Evolutionary conservation across 139 green algal genomes (phyloP).

Genomic region (Chlorella sp.): DNA sequence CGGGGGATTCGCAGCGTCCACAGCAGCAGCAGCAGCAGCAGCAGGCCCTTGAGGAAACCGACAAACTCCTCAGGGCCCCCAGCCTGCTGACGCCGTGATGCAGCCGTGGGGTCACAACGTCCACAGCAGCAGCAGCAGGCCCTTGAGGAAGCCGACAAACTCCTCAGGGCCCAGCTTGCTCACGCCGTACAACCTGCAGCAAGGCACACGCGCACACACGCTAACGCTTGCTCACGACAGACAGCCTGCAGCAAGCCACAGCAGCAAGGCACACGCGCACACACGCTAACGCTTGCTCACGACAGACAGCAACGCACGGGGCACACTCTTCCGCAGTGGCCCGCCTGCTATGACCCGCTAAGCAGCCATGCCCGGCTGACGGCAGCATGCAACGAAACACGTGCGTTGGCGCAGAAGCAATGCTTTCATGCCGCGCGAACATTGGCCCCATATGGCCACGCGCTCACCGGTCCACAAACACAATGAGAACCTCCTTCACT

Average conservation of each 20-base stretch:
- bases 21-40: conserved; percentile 81
- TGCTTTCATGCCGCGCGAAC: too few relatives aligned
- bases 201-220: too few relatives aligned
- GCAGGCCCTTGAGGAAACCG: conserved; percentile 79
- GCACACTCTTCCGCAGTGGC: too few relatives aligned
- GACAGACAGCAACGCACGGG: too few relatives aligned
- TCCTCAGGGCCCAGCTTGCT: conserved; percentile 90
- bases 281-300: too few relatives aligned
- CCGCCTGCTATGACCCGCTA: too few relatives aligned
- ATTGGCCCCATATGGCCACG: too few relatives aligned
- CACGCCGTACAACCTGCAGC: conserved; percentile 71
- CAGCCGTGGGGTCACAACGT: too few relatives aligned
- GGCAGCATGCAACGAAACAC: not conserved
- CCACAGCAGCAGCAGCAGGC: conserved; percentile 79
- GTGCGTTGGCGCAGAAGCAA: not conserved
- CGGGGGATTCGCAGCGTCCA: conserved; percentile 81
- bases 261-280: too few relatives aligned
- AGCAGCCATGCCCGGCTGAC: too few relatives aligned
- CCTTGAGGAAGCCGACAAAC: conserved; percentile 79
- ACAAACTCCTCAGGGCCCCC: conserved; percentile 78
- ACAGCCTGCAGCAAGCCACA: too few relatives aligned
- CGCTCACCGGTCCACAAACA: conserved; percentile 85
- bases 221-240: too few relatives aligned
- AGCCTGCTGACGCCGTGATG: conserved; percentile 91
- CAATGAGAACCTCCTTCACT: conserved; percentile 90